Evolutionary conservation across 441 rosid species (phyloP).

Genomic region (Omphalea diandra): DNA sequence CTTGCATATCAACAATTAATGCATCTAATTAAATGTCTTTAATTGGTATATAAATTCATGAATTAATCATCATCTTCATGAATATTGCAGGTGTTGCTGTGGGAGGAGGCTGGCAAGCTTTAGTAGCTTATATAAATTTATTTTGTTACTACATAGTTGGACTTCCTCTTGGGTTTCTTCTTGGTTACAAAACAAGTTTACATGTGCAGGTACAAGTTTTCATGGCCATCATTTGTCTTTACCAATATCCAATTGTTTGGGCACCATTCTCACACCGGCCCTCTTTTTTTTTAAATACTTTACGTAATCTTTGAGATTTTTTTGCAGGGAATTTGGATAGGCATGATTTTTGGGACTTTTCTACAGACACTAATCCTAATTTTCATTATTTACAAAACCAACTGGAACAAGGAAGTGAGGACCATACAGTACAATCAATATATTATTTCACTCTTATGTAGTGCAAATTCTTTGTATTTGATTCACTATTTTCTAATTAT

Average conservation of each 20-base stretch:
- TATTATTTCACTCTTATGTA: too few relatives aligned
- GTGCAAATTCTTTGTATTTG: background rate
- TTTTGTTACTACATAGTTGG: conserved; percentile 68
- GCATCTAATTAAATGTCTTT: background rate
- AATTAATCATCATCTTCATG: background rate
- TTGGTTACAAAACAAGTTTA: conserved; percentile 60
- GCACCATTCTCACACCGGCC: too few relatives aligned
- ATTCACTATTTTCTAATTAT: background rate
- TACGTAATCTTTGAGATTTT: background rate
- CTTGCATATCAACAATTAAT: background rate
- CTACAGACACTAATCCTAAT: conserved; percentile 73
- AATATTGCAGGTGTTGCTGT: conserved; percentile 67
- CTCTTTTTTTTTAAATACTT: background rate
- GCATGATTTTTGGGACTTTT: conserved; percentile 78
- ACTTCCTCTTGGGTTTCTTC: conserved; percentile 76
- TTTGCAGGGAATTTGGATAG: conserved; percentile 82
- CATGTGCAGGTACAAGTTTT: conserved; percentile 56
- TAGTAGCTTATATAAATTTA: conserved; percentile 80
- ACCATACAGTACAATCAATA: too few relatives aligned
- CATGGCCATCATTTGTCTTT: background rate
- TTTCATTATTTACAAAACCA: conserved; percentile 53
- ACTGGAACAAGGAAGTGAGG: conserved; percentile 78
- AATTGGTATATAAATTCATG: background rate
- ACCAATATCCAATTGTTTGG: too few relatives aligned
- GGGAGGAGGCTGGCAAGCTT: conserved; percentile 95